Base-by-base conservation (phyloP, 73 alveolate species). In the Diophrys sp. region DNA sequence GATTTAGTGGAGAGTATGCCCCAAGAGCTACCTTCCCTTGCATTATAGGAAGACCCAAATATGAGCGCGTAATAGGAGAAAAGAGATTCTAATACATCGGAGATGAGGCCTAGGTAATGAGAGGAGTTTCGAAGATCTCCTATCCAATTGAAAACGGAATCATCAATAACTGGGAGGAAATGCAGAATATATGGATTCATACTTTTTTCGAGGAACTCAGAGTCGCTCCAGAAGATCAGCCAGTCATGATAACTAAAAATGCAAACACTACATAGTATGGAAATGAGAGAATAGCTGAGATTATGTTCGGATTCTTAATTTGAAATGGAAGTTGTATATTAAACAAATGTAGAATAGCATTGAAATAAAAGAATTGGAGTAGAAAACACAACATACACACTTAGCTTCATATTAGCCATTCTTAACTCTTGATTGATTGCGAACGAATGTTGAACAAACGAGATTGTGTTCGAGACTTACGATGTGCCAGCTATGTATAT, bases 381-480 rank as follows among this genome's bases (percentile, higher is more conserved):
- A n/a, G n/a, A n/a, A n/a, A n/a, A n/a, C n/a, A n/a, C n/a, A n/a
- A n/a, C n/a, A n/a, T n/a, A n/a, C n/a, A n/a, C n/a, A n/a, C n/a
- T n/a, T n/a, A n/a, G n/a, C n/a, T n/a, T n/a, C n/a, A n/a, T n/a
- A n/a, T n/a, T n/a, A n/a, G n/a, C n/a, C n/a, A n/a, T n/a, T n/a
- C n/a, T n/a, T n/a, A n/a, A n/a, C n/a, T n/a, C n/a, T n/a, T n/a
- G n/a, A n/a, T n/a, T n/a, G n/a, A n/a, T n/a, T n/a, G n/a, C n/a
- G n/a, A n/a, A n/a, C n/a, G n/a, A n/a, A n/a, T n/a, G n/a, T n/a
- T n/a, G n/a, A n/a, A n/a, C n/a, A n/a, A n/a, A n/a, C n/a, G n/a
- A n/a, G n/a, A n/a, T n/a, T n/a, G n/a, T 92, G 97, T 93, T 93
- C 73, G 97, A 93, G 77, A 89, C 93, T 74, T 94, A 91, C 90